Evolutionary conservation across 495 filamentous ascomycete species (phyloP).

Genomic region (Lentithecium fluviatile): DNA sequence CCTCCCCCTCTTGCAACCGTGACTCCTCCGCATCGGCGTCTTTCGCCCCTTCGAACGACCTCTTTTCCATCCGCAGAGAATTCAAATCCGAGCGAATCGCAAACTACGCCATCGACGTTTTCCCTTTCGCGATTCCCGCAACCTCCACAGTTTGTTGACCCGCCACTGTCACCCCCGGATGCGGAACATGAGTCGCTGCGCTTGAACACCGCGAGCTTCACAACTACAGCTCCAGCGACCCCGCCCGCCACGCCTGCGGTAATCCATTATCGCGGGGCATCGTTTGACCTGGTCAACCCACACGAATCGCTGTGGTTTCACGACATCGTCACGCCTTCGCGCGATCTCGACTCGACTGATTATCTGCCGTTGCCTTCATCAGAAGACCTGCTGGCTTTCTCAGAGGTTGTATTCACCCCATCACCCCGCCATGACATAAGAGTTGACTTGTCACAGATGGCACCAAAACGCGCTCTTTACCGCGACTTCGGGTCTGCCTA

Average conservation of each 20-base stretch:
- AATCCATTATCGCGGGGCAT: slow-evolving; percentile 38
- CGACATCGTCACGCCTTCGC: slow-evolving; percentile 35
- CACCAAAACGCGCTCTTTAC: slow-evolving; percentile 20
- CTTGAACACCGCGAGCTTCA: slow-evolving; percentile 16
- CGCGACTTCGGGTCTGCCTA: slow-evolving; percentile 25
- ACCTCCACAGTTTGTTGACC: slow-evolving; percentile 21
- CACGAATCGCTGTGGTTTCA: slow-evolving; percentile 35
- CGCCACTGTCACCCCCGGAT: slow-evolving; percentile 15
- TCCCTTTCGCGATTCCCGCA: slow-evolving; percentile 36
- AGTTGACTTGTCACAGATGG: slow-evolving; percentile 13
- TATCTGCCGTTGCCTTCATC: slow-evolving; percentile 29
- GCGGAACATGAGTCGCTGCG: slow-evolving; percentile 16
- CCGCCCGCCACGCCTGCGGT: slow-evolving; percentile 34
- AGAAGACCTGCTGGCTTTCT: slow-evolving; percentile 1
- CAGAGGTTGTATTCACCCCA: slow-evolving; percentile 8
- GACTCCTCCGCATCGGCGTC: slow-evolving; percentile 1
- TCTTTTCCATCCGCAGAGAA: slow-evolving; percentile 10
- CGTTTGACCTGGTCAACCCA: slow-evolving; percentile 41
- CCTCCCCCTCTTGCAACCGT: slow-evolving; percentile 7
- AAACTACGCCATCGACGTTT: slow-evolving; percentile 27
- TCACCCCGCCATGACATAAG: not conserved
- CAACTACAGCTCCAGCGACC: slow-evolving; percentile 27
- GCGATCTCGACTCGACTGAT: slow-evolving; percentile 33
- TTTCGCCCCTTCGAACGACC: slow-evolving; percentile 16
- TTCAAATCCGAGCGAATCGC: slow-evolving; percentile 5